Base-by-base conservation (phyloP, 179 eudicot species). In the Spinacia oleracea region DNA sequence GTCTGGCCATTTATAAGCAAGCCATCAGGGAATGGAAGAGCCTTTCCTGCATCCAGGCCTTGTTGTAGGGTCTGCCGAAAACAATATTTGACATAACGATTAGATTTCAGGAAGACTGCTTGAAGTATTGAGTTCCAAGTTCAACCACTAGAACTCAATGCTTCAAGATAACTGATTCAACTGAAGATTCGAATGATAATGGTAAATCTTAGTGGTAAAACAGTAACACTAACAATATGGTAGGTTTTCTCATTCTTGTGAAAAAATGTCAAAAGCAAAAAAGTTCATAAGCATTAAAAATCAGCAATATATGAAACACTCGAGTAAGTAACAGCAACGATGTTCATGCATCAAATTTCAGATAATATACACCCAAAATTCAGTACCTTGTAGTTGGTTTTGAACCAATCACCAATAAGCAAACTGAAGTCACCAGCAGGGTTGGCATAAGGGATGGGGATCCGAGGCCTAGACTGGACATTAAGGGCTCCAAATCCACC, bases 401-500 rank as follows among this genome's bases (percentile, higher is more conserved):
- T 90, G 83, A 74, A 81, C 98, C 98, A 95, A 80, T 95, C 98
- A 73, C 98, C 96, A 78, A 91, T 77, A 53, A 95, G 97, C 82
- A 95, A 72, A 84, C 88, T 85, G 77, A 88, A 93, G 76, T 95
- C 98, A 72, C 88, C 91, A 73, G 84, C 90, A 67, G 98, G 98
- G 78, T 81, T 81, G 2, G 93, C 80, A 65, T 91, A 95, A 6
- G 98, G 98, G 55, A 95, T 85, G 0, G 96, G 87, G 59, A 95
- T 93, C 15, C 89, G 84, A 4, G 98, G 88, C 88, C 98, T 90
- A n/a, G 93, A 87, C 75, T 87, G 89, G 51, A 95, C 97, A 78
- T 95, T 95, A 55, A 95, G 81, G 21, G 91, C 95, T 38, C 98
- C 98, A 71, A 90, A 95, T 1, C 97, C 98, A 82, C 98, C 98